Base-by-base conservation (phyloP, 2,329 filamentous ascomycete genomes). In the Aspergillus pseudoterreus region DNA sequence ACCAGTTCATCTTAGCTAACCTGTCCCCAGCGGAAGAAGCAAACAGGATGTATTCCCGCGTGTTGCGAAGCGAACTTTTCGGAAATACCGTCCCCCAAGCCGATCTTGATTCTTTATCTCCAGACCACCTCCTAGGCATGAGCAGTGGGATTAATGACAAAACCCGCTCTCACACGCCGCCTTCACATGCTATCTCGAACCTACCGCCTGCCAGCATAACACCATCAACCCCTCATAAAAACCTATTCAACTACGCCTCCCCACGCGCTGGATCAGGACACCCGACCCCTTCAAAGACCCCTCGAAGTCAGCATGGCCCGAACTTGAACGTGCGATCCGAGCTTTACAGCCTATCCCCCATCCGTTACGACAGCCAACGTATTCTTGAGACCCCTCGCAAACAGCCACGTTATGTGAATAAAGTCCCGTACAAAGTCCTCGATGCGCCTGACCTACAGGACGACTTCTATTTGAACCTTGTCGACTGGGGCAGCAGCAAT, bases 401-500 rank as follows among this genome's bases (percentile, higher is more conserved):
- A 63, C 90, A 94, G 57, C 90, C 92, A 2, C 81, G 94, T 58
- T 87, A 90, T 27, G 90, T 99, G 17, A 92, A 90, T 71, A 97
- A 97, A 70, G 92, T 97, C 0, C 94, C 94, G 0, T 99, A 95
- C 74, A 99, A 99, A 72, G 94, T 99, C 1, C 79, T 99, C 9
- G 94, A 99, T 75, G 94, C 94, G 0, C 94, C 94, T 1, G 94
- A 97, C 67, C 76, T 99, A 43, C 92, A 92, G 24, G 94, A 99
- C 65, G 94, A 99, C 67, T 99, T 97, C 71, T 99, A 99, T 64
- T 79, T 99, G 33, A 99, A 99, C 64, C 77, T 99, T 22, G 92
- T 99, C 3, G 94, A 99, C 66, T 99, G 94, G 94, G 94, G 94
- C 41, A 95, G 90, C 63, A 91, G 88, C 60, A 96, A 97, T 69